Conservation (phyloP, 495 filamentous ascomycete genomes). For the Lophium mytilinum region DNA sequence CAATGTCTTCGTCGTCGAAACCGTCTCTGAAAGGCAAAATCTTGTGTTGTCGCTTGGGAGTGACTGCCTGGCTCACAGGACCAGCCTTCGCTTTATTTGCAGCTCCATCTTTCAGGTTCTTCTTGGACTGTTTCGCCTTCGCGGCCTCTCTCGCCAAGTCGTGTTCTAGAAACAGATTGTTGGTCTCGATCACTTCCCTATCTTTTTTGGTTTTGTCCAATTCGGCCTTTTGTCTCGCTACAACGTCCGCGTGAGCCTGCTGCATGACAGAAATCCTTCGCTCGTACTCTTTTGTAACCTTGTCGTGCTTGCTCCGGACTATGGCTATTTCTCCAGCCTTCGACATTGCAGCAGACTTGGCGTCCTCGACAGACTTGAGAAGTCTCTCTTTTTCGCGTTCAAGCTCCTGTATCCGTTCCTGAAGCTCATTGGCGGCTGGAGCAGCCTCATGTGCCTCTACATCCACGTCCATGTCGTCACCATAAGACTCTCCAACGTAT, state of each 20-base stretch:
- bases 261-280: conserved; percentile 43
- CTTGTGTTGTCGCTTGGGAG: conserved; percentile 49
- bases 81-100: conserved; percentile 5
- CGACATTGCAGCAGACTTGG: conserved; percentile 41
- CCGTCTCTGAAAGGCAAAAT: conserved; percentile 56
- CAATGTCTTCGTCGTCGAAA: conserved; percentile 64
- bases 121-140: conserved; percentile 36
- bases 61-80: conserved; percentile 35
- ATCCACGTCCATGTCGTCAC: conserved; percentile 21
- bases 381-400: conserved; percentile 45
- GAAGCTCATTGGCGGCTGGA: conserved; percentile 12
- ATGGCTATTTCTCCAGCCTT: conserved; percentile 63
- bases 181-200: conserved; percentile 52
- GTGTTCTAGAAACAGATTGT: conserved; percentile 57
- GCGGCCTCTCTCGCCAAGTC: conserved; percentile 53
- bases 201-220: conserved; percentile 50
- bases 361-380: conserved; percentile 40
- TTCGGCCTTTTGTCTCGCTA: conserved; percentile 47
- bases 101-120: conserved; percentile 31
- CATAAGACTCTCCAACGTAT: not conserved
- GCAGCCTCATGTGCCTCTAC: conserved; percentile 4
- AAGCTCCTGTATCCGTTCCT: conserved; percentile 37
- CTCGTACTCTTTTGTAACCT: conserved; percentile 49
- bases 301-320: conserved; percentile 54
- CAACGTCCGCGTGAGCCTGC: conserved; percentile 47